phyloP scores from a whole-genome alignment of 306 rosid species.

The Quercus glauca region DNA sequence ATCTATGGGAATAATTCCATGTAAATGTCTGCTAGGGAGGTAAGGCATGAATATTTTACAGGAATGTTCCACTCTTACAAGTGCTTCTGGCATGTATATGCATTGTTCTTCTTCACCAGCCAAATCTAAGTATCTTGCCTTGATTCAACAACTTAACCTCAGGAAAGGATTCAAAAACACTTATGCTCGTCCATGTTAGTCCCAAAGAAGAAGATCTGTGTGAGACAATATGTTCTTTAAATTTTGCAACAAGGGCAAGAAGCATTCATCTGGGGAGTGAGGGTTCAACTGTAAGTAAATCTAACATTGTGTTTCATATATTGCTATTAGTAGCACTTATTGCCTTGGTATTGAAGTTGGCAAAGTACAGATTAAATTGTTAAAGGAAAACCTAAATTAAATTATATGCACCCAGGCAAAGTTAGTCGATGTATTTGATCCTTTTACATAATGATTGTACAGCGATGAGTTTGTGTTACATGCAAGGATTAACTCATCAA shows the following conservation, averaged over 20 bases:
- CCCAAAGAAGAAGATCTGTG: constrained; percentile 41
- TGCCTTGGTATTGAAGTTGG: background rate
- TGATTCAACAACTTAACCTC: background rate
- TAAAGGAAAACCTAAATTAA: background rate
- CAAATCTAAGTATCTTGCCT: constrained; percentile 1
- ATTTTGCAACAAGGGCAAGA: constrained; percentile 36
- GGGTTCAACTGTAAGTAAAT: constrained; percentile 31
- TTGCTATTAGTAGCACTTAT: background rate
- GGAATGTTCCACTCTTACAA: background rate
- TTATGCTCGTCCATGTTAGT: constrained; percentile 42
- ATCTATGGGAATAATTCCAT: background rate
- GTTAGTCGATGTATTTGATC: background rate
- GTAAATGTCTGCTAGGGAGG: background rate
- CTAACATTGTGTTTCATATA: background rate
- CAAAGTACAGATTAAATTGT: background rate
- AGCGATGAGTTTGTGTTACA: background rate
- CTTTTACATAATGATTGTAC: background rate
- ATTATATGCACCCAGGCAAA: background rate
- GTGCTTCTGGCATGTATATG: background rate
- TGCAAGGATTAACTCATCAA: background rate
- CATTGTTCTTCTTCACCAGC: background rate
- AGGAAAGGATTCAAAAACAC: constrained; percentile 43
- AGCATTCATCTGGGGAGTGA: constrained; percentile 31
- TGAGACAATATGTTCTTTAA: constrained; percentile 38
- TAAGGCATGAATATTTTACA: background rate